Base-by-base conservation (phyloP, 1,139 yeast genomes). In the Lodderomyces margitis region DNA sequence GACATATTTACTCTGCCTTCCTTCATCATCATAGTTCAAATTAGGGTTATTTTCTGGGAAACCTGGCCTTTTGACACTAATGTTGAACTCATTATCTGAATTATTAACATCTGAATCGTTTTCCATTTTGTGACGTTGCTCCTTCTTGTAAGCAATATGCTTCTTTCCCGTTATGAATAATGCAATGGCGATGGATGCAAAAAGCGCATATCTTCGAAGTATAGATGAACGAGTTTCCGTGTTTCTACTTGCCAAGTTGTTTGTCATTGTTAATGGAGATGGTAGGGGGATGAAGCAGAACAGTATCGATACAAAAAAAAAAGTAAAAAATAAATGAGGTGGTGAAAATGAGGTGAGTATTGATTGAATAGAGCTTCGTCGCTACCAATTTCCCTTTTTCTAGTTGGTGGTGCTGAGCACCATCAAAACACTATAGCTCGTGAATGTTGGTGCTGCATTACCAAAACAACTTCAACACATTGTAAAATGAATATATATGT, bases 381-480 rank as follows among this genome's bases (percentile, higher is more conserved):
- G n/a, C n/a, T n/a, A n/a, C n/a, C 98, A 23, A 98, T 98, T 67
- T 92, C 98, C 60, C 96, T 81, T 52, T 92, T n/a, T n/a, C n/a
- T n/a, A n/a, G n/a, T n/a, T n/a, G n/a, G n/a, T n/a, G n/a, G n/a
- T n/a, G n/a, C n/a, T n/a, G n/a, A n/a, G n/a, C n/a, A n/a, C n/a
- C n/a, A n/a, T n/a, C n/a, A n/a, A n/a, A n/a, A n/a, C n/a, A n/a
- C n/a, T n/a, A n/a, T n/a, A n/a, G n/a, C n/a, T n/a, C n/a, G n/a
- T n/a, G n/a, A n/a, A n/a, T n/a, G n/a, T n/a, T n/a, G n/a, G n/a
- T n/a, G n/a, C n/a, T n/a, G n/a, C n/a, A n/a, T n/a, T n/a, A n/a
- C n/a, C n/a, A n/a, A n/a, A n/a, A n/a, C n/a, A n/a, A n/a, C n/a
- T n/a, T n/a, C n/a, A n/a, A n/a, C n/a, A n/a, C n/a, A n/a, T n/a